Evolutionary conservation across 768 basidiomycete species (phyloP), one percentile per base, ranked within the genome.

Genomic region (Albatrellus ellisii): DNA sequence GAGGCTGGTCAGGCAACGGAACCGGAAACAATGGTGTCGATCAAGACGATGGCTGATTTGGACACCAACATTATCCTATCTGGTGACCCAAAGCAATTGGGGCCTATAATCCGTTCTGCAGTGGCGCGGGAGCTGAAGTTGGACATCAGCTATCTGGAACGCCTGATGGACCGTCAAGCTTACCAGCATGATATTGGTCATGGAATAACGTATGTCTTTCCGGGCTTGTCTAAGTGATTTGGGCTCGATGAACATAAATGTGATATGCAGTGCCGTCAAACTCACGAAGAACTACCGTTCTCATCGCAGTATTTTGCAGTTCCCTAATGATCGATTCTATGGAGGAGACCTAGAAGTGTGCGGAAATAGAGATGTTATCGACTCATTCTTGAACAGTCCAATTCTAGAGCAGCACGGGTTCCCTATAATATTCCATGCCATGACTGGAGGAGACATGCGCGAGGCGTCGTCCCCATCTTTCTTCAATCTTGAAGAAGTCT

Each of bases 1-100:
- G 79, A 84, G 53, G 79, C 79, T 0, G 79, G 77, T 0, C 79
- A 84, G 50, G 77, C 78, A 2, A 76, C 73, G 0, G 80, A 84
- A 54, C 76, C 79, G 0, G 79, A 82, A 53, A 64, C 65, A 0
- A 75, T 79, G 57, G 65, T 79, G 12, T 57, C 72, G 0, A 69
- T 82, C 58, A 76, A 76, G 59, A 73, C 71, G 1, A 64, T 79
- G 56, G 71, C 75, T 0, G 63, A 69, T 41, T 54, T 54, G 4
- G 42, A 50, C 0, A 83, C 79, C 0, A 77, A 73, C 36, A 56
- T 83, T 20, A 55, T 83, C 3, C 61, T 85, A 0, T 72, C 77
- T 1, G 80, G 81, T 0, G 81, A 85, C 50, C 79, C 73, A 0
- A 78, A 76, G 56, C 81, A 83, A 50, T 63, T 83, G 7, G 78